phyloP scores from a whole-genome alignment of 1,284 basidiomycete genomes.

The Marasmius oreades region DNA sequence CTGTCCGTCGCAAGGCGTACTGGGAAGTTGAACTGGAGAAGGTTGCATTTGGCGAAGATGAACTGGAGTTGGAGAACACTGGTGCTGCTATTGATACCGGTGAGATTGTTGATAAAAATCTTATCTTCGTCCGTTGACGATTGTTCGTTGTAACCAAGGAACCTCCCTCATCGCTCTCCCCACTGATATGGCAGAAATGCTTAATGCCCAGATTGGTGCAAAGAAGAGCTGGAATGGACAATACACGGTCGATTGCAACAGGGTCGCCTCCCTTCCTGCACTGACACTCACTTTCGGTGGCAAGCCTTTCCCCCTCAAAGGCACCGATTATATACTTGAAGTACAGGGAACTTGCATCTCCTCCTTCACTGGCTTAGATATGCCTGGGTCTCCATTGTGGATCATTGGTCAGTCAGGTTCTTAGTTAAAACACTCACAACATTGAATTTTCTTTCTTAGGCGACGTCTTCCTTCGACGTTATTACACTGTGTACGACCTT shows the following conservation, averaged over 20 bases:
- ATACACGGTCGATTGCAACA: slow-evolving; percentile 89
- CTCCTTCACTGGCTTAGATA: slow-evolving; percentile 90
- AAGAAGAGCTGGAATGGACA: slow-evolving; percentile 93
- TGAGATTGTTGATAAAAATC: slow-evolving; percentile 26
- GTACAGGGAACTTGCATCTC: slow-evolving; percentile 93
- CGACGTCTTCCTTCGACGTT: slow-evolving; percentile 84
- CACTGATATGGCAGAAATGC: slow-evolving; percentile 94
- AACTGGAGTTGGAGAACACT: slow-evolving; percentile 83
- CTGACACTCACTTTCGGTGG: slow-evolving; percentile 84
- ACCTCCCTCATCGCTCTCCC: slow-evolving; percentile 92
- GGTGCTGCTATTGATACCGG: slow-evolving; percentile 97
- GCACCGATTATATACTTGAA: slow-evolving; percentile 86
- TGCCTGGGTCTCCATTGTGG: slow-evolving; percentile 88
- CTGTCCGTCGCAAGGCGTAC: slow-evolving; percentile 94
- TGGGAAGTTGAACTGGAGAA: slow-evolving; percentile 97
- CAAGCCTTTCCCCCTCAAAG: slow-evolving; percentile 77
- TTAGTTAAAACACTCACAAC: not conserved
- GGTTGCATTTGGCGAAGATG: slow-evolving; percentile 82
- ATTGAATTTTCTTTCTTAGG: slow-evolving; percentile 36
- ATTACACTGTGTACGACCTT: slow-evolving; percentile 94
- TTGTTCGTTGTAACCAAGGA: slow-evolving; percentile 39
- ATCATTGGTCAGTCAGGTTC: slow-evolving; percentile 81
- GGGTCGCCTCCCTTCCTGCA: slow-evolving; percentile 81
- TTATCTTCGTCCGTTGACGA: slow-evolving; percentile 12
- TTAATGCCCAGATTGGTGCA: slow-evolving; percentile 95